phyloP scores from a whole-genome alignment of 768 basidiomycete species.

The Lactarius evosmus region DNA sequence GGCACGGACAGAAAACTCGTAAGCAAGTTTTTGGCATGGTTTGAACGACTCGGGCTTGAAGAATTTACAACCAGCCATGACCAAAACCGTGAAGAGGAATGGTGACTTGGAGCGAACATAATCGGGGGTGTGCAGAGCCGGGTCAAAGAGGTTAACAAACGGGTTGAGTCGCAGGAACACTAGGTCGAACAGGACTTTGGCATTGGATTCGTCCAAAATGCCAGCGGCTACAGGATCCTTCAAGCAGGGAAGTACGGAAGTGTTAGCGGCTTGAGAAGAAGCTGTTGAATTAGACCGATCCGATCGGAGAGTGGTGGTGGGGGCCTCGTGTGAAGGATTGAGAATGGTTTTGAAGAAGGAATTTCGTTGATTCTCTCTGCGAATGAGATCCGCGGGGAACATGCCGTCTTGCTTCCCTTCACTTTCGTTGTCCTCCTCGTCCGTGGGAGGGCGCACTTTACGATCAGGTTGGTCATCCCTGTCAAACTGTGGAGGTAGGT shows the following conservation, averaged over 20 bases:
- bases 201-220: constrained; percentile 66
- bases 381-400: constrained; percentile 73
- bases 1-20: constrained; percentile 71
- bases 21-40: constrained; percentile 65
- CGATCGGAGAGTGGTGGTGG: constrained; percentile 36
- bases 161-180: constrained; percentile 84
- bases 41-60: constrained; percentile 68
- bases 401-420: constrained; percentile 61
- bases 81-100: constrained; percentile 79
- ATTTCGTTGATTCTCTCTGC: constrained; percentile 64
- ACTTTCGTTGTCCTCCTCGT: constrained; percentile 64
- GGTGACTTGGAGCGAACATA: constrained; percentile 81
- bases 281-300: constrained; percentile 37
- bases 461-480: constrained; percentile 18
- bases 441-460: constrained; percentile 31
- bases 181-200: constrained; percentile 68
- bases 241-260: constrained; percentile 34
- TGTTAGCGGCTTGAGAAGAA: constrained; percentile 15
- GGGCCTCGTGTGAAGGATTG: constrained; percentile 57
- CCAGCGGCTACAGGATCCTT: constrained; percentile 72
- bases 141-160: constrained; percentile 87
- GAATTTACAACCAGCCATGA: constrained; percentile 85
- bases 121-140: constrained; percentile 71
- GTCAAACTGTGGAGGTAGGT: constrained; percentile 34
- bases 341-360: constrained; percentile 84